Evolutionary conservation across 768 basidiomycete genomes (phyloP).

Genomic region (Pisolithus marmoratus): DNA sequence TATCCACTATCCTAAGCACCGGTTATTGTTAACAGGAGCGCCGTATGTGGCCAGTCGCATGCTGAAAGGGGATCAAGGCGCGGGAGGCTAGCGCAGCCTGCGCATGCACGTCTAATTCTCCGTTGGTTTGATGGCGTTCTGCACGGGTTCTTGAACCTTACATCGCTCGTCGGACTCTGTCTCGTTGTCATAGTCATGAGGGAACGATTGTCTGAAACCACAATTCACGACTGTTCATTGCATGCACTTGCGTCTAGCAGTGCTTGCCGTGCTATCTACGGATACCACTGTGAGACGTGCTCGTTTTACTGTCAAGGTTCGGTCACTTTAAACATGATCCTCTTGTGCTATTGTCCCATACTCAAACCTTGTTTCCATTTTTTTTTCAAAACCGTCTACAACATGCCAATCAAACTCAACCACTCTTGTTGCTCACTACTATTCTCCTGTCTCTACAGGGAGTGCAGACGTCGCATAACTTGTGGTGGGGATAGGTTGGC

Average conservation of each 20-base stretch:
- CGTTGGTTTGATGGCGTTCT: constrained; percentile 48
- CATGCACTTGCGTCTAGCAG: neutral
- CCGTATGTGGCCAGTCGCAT: constrained; percentile 64
- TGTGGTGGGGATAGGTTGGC: constrained; percentile 8
- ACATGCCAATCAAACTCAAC: too few relatives aligned
- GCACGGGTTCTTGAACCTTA: constrained; percentile 64
- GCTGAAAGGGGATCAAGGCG: constrained; percentile 42
- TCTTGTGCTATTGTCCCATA: too few relatives aligned
- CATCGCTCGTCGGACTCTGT: constrained; percentile 12
- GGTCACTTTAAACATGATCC: too few relatives aligned
- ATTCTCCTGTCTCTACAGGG: too few relatives aligned
- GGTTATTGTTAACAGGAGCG: constrained; percentile 49
- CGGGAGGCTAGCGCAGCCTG: constrained; percentile 45
- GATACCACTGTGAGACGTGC: neutral
- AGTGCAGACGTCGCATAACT: neutral
- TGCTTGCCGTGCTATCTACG: neutral
- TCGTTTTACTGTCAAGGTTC: neutral
- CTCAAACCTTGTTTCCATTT: too few relatives aligned
- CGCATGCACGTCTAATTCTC: neutral
- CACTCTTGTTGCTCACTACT: too few relatives aligned
- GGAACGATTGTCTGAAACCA: constrained; percentile 32
- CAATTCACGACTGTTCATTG: neutral
- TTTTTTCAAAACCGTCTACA: too few relatives aligned
- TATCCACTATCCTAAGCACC: too few relatives aligned
- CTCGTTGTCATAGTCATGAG: constrained; percentile 7